Percentiles rank a stretch among this genome's conserved stretches.
phyloP scores from a whole-genome alignment of 75 land plant species.

The Pinus taeda region DNA sequence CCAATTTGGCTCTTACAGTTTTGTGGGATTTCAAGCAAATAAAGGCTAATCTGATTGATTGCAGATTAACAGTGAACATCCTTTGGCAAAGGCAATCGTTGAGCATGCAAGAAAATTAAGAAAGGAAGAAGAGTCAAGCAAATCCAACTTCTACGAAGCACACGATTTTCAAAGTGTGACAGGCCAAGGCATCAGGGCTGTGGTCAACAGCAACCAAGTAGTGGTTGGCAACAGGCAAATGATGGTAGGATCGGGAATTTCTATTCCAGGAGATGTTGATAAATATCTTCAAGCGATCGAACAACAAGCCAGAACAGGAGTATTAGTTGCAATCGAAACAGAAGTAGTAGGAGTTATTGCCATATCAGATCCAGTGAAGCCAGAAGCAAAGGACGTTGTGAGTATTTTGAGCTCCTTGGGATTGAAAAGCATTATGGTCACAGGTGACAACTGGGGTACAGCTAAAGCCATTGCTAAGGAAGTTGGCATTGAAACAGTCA shows the following conservation, averaged over 20 bases:
- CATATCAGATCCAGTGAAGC: conserved; percentile 52
- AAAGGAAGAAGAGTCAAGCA: conserved; percentile 5
- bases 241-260: conserved; percentile 22
- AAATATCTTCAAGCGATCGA: conserved; percentile 25
- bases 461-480: conserved; percentile 47
- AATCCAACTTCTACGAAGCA: conserved; percentile 22
- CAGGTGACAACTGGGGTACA: conserved; percentile 52
- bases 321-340: conserved; percentile 34
- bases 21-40: no score
- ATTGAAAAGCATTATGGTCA: conserved; percentile 42
- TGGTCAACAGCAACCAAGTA: conserved; percentile 18
- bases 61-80: conserved; percentile 50
- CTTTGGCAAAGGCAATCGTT: conserved; percentile 36
- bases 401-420: conserved; percentile 30
- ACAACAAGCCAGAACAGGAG: conserved; percentile 29
- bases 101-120: conserved; percentile 23
- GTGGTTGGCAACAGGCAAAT: conserved; percentile 41
- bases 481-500: conserved; percentile 39
- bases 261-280: conserved; percentile 16
- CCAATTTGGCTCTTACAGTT: no score
- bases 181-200: conserved; percentile 43
- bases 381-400: conserved; percentile 41
- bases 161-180: conserved; percentile 26
- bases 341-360: conserved; percentile 30
- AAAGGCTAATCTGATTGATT: conserved; percentile 1